Base-by-base conservation (phyloP, 352 stramenopile genomes). In the Phytophthora pseudosyringae region DNA sequence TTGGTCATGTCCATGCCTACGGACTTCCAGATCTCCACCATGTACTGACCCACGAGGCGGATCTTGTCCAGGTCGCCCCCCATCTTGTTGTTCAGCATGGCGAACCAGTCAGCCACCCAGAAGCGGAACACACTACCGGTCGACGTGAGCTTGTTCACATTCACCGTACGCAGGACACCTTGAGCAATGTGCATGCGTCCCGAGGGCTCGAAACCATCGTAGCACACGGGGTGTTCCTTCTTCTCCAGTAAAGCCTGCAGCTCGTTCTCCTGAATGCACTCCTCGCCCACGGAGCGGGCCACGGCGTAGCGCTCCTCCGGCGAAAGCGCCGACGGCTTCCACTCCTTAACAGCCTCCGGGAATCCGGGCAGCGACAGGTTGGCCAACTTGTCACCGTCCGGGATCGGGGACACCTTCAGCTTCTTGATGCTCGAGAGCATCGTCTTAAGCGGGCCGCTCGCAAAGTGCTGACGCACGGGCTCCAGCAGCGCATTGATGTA, bases 61-160 rank as follows among this genome's bases (percentile, higher is more conserved):
- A 99, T 99, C 81, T 99, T 99, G 43, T 96, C 86, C 25, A 99
- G 76, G 72, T 99, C 97, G 33, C 97, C 97, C 52, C 95, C 97
- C 96, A 99, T 99, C 81, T 99, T 99, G 79, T 98, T 98, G 79
- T 99, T 99, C 68, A 99, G 94, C 68, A 99, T 95, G 13, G 97
- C 98, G 75, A 99, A 99, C 98, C 98, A 99, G 76, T 99, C 98
- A n/a, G 98, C 98, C 28, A 99, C 97, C 98, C 98, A 99, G 78
- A 99, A 99, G 70, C 98, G 96, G 76, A 99, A 99, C 8, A 98
- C 96, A 25, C 94, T 94, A 28, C 97, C 98, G 5, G 89, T 73
- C 11, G 78, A 87, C 33, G 97, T 99, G n/a, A 95, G 81, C 39
- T 89, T 89, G 75, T 94, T 94, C 60, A 99, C 97, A 78, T 99